Evolutionary conservation across 805 yeast genomes (phyloP).

Genomic region (Cyberlindnera nakhonratchasimensis): DNA sequence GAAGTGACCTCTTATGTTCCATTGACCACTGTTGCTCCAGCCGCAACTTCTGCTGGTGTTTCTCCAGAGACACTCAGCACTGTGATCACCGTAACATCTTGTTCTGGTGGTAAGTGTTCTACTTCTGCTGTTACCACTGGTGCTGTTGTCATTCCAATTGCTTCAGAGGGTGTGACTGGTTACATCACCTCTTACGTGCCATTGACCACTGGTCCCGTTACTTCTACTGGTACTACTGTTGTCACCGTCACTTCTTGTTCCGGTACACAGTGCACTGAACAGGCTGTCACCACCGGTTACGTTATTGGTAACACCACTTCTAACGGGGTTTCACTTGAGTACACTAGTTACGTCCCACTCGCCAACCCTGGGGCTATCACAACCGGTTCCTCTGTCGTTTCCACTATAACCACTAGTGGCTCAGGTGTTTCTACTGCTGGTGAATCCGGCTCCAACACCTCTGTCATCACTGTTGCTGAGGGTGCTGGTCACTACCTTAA

Average conservation of each 20-base stretch:
- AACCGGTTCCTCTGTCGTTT: slow-evolving; percentile 7
- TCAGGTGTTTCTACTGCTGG: slow-evolving; percentile 6
- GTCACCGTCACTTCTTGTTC: slow-evolving; percentile 5
- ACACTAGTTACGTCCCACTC: slow-evolving; percentile 8
- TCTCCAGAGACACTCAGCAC: slow-evolving; percentile 7
- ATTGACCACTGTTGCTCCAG: slow-evolving; percentile 13
- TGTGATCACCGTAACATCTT: slow-evolving; percentile 2
- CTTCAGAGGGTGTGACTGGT: background rate
- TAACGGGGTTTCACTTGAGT: slow-evolving; percentile 12
- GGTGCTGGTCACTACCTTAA: background rate
- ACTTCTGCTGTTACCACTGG: slow-evolving; percentile 3
- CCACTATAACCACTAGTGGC: background rate
- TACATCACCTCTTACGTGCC: background rate
- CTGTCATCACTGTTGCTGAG: background rate
- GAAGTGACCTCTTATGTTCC: slow-evolving; percentile 19
- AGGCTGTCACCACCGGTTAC: no score
- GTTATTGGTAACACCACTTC: slow-evolving; percentile 30
- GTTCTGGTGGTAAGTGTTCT: background rate
- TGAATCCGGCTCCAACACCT: background rate
- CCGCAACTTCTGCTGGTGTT: no score
- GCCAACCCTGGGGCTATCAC: slow-evolving; percentile 15
- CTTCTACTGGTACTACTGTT: slow-evolving; percentile 1
- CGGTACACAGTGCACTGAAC: no score
- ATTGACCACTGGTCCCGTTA: background rate
- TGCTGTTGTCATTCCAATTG: slow-evolving; percentile 6